Evolutionary conservation across 768 basidiomycete genomes (phyloP).

Genomic region (Lactifluus subvellereus): DNA sequence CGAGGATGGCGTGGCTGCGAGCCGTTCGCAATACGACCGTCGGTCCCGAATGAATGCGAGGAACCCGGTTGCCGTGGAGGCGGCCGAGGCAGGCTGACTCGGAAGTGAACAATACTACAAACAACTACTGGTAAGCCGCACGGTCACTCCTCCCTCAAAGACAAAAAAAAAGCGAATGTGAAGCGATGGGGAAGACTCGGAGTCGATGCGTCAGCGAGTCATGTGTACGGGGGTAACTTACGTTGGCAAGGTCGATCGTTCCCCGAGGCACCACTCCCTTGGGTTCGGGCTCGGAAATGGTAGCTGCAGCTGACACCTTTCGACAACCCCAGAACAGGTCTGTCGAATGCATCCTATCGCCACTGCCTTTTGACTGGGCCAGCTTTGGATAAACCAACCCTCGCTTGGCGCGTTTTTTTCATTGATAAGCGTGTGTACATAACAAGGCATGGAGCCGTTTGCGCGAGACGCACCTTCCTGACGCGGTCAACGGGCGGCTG

Average conservation of each 20-base stretch:
- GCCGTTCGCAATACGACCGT: not conserved
- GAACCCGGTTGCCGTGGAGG: not conserved
- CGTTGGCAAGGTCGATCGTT: conserved; percentile 3
- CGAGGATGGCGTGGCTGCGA: not conserved
- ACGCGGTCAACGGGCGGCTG: conserved; percentile 32
- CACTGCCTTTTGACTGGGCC: conserved; percentile 35
- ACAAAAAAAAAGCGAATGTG: not conserved
- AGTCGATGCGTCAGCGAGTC: not conserved
- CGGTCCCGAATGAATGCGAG: not conserved
- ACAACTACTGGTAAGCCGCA: not conserved
- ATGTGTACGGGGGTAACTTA: not conserved
- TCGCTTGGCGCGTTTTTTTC: conserved; percentile 22
- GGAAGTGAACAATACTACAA: not conserved
- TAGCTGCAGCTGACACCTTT: conserved; percentile 31
- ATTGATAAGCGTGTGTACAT: conserved; percentile 12
- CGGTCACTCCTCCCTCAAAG: not conserved
- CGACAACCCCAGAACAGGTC: conserved; percentile 37
- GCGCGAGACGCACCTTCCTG: conserved; percentile 28
- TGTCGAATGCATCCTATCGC: conserved; percentile 31
- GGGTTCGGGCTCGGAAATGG: conserved; percentile 5
- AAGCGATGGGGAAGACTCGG: not conserved
- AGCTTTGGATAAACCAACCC: conserved; percentile 37
- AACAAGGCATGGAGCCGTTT: conserved; percentile 1
- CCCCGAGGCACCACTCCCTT: conserved; percentile 2
- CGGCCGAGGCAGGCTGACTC: not conserved